phyloP scores from a whole-genome alignment of 2,329 filamentous ascomycete species.

The Aaosphaeria arxii region DNA sequence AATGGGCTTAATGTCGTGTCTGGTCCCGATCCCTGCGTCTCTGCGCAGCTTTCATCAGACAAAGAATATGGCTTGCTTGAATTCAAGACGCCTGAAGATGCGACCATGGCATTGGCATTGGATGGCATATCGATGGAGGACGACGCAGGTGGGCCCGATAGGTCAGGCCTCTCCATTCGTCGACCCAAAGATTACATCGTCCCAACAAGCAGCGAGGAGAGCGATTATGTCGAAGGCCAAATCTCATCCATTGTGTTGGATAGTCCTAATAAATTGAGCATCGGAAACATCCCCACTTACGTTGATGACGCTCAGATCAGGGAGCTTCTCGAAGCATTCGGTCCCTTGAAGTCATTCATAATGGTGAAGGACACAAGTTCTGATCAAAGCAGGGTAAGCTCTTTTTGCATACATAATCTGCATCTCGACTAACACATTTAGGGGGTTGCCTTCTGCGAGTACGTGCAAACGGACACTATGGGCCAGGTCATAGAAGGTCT shows the following conservation, averaged over 20 bases:
- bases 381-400: constrained; percentile 79
- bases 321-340: constrained; percentile 86
- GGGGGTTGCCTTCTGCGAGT: constrained; percentile 97
- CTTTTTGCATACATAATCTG: not conserved
- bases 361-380: constrained; percentile 83
- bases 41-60: constrained; percentile 78
- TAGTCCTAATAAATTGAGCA: constrained; percentile 90
- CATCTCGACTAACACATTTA: constrained; percentile 37
- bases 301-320: constrained; percentile 88
- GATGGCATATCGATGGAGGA: constrained; percentile 84
- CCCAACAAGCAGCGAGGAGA: constrained; percentile 67
- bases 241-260: constrained; percentile 82
- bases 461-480: constrained; percentile 72
- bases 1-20: constrained; percentile 94
- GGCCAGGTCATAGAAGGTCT: constrained; percentile 85
- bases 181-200: constrained; percentile 98
- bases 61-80: constrained; percentile 81
- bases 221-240: constrained; percentile 70
- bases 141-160: constrained; percentile 50
- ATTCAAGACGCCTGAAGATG: constrained; percentile 82
- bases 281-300: constrained; percentile 84
- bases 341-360: constrained; percentile 87
- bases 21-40: constrained; percentile 77
- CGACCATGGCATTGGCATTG: constrained; percentile 85
- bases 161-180: constrained; percentile 67